Evolutionary conservation across 83 land plant genomes (phyloP).

Genomic region (Picea abies): DNA sequence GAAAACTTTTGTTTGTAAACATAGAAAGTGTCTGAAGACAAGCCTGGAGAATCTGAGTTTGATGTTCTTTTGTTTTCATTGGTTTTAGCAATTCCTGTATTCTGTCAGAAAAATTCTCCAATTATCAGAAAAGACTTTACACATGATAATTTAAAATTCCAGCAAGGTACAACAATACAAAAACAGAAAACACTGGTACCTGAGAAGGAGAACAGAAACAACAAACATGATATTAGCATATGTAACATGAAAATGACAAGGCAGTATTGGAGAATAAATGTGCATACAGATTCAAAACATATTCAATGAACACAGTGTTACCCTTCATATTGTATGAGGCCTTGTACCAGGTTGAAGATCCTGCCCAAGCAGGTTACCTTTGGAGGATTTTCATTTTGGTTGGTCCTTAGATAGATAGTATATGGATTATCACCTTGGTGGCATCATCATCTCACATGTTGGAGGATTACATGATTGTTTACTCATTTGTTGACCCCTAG

Average conservation of each 20-base stretch:
- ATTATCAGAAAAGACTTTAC: not conserved
- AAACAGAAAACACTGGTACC: not conserved
- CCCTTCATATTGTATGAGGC: no score
- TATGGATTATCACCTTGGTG: no score
- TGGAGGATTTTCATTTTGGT: no score
- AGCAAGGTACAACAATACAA: not conserved
- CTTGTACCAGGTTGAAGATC: no score
- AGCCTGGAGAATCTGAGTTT: not conserved
- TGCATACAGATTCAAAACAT: not conserved
- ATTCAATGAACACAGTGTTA: not conserved
- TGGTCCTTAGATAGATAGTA: no score
- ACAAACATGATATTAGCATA: not conserved
- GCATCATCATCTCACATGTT: no score
- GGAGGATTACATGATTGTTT: no score
- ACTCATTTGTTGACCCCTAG: no score
- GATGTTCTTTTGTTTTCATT: not conserved
- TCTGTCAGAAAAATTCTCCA: not conserved
- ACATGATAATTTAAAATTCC: not conserved
- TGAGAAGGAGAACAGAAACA: not conserved
- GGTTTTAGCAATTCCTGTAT: not conserved
- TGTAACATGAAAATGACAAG: not conserved
- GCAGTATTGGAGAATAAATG: not conserved
- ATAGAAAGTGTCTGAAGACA: conserved; percentile 12
- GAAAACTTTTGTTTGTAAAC: not conserved
- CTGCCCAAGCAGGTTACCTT: no score